phyloP scores from a whole-genome alignment of 2,329 filamentous ascomycete genomes.

The Colletotrichum chlorophyti region DNA sequence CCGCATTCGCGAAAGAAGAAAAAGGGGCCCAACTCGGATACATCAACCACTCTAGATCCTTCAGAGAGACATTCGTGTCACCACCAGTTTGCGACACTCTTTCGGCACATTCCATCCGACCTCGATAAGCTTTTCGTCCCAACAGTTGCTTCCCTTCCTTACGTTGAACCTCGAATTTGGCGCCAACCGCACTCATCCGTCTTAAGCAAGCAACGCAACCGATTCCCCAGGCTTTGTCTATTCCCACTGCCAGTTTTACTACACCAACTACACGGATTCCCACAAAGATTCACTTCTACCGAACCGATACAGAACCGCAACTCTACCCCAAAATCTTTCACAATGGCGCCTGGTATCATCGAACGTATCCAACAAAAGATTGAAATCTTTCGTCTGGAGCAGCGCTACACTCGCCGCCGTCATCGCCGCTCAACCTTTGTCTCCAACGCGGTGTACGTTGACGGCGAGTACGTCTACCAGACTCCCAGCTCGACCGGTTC shows the following conservation, averaged over 20 bases:
- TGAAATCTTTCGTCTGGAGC: constrained; percentile 93
- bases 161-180: constrained; percentile 7
- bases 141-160: constrained; percentile 4
- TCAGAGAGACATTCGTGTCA: constrained; percentile 24
- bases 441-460: constrained; percentile 88
- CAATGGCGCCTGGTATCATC: constrained; percentile 60
- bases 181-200: too few relatives aligned
- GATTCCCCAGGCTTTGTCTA: neutral
- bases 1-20: neutral
- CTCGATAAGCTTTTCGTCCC: constrained; percentile 25
- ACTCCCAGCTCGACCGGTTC: constrained; percentile 66
- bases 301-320: neutral
- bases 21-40: constrained; percentile 18
- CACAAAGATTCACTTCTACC: neutral
- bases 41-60: neutral
- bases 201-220: too few relatives aligned
- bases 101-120: constrained; percentile 3
- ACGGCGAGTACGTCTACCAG: constrained; percentile 92
- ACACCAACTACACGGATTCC: neutral
- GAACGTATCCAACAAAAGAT: constrained; percentile 72
- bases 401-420: constrained; percentile 91
- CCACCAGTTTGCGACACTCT: constrained; percentile 13
- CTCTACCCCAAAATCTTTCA: neutral
- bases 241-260: neutral
- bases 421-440: constrained; percentile 86